These are phyloP conservation scores for Nothophaeocryptopus gaeumannii DNA, from an alignment of 2,329 filamentous ascomycete genomes.

Conservation along the genomic window DNA sequence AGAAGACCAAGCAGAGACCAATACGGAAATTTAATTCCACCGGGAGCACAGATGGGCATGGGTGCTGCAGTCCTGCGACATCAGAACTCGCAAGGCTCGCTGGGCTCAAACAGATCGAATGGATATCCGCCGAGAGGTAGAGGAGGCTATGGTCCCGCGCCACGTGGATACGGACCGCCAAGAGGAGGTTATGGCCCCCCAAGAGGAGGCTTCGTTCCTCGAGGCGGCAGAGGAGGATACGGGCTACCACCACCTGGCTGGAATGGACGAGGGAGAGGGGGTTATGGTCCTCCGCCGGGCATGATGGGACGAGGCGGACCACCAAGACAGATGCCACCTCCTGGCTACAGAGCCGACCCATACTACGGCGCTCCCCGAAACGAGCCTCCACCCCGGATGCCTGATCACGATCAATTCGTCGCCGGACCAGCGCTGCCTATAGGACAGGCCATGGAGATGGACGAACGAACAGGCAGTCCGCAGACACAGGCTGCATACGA, in stretches of 20 bases:
- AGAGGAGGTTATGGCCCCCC: slow-evolving; percentile 51
- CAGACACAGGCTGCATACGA: slow-evolving; percentile 11
- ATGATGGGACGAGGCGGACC: slow-evolving; percentile 33
- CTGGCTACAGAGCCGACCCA: slow-evolving; percentile 29
- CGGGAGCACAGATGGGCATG: slow-evolving; percentile 31
- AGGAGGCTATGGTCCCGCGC: slow-evolving; percentile 34
- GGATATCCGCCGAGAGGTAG: slow-evolving; percentile 24
- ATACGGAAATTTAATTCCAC: slow-evolving; percentile 58
- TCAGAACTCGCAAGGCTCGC: slow-evolving; percentile 48
- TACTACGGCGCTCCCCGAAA: slow-evolving; percentile 23
- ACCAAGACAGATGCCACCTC: slow-evolving; percentile 23
- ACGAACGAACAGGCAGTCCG: slow-evolving; percentile 56
- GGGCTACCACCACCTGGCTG: slow-evolving; percentile 29
- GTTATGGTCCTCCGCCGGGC: slow-evolving; percentile 25
- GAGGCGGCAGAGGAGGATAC: slow-evolving; percentile 52
- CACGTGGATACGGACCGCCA: slow-evolving; percentile 45
- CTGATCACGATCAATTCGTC: slow-evolving; percentile 34
- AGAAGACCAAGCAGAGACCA: slow-evolving; percentile 54
- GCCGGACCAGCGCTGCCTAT: slow-evolving; percentile 36
- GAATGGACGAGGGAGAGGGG: slow-evolving; percentile 28
- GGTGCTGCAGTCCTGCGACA: slow-evolving; percentile 43
- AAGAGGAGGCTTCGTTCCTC: slow-evolving; percentile 33
- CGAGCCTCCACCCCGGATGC: slow-evolving; percentile 23
- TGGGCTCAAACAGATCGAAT: slow-evolving; percentile 38
- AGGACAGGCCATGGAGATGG: slow-evolving; percentile 76